These are phyloP conservation scores for Barnettozyma populi DNA, from an alignment of 805 yeast species.

Conservation along the genomic window DNA sequence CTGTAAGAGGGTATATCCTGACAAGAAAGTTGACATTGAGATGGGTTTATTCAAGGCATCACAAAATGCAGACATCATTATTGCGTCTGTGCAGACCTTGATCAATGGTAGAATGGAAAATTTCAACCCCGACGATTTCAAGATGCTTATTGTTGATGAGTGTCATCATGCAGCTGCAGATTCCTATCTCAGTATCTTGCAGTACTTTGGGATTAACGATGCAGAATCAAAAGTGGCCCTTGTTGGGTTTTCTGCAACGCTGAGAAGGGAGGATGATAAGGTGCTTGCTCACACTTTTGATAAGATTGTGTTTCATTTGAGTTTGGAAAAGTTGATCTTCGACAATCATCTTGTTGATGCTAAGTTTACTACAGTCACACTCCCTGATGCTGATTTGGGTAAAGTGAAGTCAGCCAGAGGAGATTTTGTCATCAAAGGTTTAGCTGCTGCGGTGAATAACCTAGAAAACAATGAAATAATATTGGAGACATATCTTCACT, in stretches of 20 bases:
- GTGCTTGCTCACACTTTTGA: conserved; percentile 59
- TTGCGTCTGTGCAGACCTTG: conserved; percentile 74
- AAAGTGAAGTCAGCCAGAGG: conserved; percentile 27
- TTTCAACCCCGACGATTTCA: conserved; percentile 56
- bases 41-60: conserved; percentile 51
- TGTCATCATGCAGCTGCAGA: conserved; percentile 86
- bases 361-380: conserved; percentile 50
- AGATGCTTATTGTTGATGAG: conserved; percentile 79
- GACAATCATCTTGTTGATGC: conserved; percentile 69
- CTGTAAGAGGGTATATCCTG: conserved; percentile 43
- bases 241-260: conserved; percentile 86
- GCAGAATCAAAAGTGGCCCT: conserved; percentile 38
- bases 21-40: conserved; percentile 54
- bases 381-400: conserved; percentile 39
- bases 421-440: conserved; percentile 49
- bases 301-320: conserved; percentile 65
- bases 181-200: conserved; percentile 54
- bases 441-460: conserved; percentile 53
- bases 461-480: conserved; percentile 50
- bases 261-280: conserved; percentile 68
- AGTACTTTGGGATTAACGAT: conserved; percentile 39
- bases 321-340: conserved; percentile 57
- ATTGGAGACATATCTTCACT: conserved; percentile 44
- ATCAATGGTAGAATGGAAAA: conserved; percentile 42
- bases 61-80: conserved; percentile 51